Evolutionary conservation across 2,329 filamentous ascomycete genomes (phyloP).

Genomic region (Microcyclospora tardicrescens): DNA sequence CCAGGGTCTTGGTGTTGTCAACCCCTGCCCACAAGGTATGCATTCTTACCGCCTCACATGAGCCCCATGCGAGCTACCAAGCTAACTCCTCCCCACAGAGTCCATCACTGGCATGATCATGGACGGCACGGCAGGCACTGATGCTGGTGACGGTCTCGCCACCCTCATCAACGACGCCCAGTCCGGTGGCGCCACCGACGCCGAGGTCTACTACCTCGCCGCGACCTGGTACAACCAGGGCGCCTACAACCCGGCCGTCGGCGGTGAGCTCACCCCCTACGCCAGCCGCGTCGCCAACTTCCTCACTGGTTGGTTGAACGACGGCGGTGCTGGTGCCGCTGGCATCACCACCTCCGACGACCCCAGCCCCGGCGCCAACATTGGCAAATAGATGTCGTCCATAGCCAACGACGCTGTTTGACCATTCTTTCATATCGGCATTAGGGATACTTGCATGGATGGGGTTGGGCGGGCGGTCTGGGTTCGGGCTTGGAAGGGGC

Average conservation of each 20-base stretch:
- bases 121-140: constrained; percentile 33
- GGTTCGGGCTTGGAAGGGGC: too few species aligned
- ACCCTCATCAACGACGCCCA: background rate
- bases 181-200: background rate
- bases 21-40: constrained; percentile 3
- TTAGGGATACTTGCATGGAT: too few species aligned
- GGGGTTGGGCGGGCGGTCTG: too few species aligned
- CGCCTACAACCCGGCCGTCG: background rate
- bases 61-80: too few species aligned
- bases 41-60: background rate
- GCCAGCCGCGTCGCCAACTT: background rate
- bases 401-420: too few species aligned
- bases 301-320: background rate
- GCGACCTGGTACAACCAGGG: background rate
- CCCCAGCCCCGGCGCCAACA: too few species aligned
- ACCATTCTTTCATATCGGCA: too few species aligned
- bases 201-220: background rate
- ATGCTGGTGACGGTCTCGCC: constrained; percentile 28
- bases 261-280: background rate
- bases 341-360: too few species aligned
- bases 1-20: background rate
- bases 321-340: too few species aligned
- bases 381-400: too few species aligned
- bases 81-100: constrained; percentile 15
- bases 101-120: constrained; percentile 27